Conservation (phyloP, 768 basidiomycete genomes). For the Tricholoma furcatifolium region DNA sequence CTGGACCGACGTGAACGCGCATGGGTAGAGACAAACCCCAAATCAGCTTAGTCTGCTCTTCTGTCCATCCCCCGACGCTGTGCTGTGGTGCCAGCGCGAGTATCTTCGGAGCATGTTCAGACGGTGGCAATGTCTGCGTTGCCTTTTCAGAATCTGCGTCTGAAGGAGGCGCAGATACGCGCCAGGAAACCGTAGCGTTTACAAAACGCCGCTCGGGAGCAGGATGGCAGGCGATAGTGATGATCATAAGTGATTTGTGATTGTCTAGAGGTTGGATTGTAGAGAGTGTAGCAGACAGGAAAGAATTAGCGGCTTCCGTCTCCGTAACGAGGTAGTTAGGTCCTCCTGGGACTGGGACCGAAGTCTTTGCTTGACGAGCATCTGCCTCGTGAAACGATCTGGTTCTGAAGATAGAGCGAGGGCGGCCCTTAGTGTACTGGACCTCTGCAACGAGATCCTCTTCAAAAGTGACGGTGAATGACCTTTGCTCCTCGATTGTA, state of each 20-base stretch:
- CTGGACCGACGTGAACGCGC: constrained; percentile 9
- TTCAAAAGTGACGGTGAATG: constrained; percentile 18
- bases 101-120: constrained; percentile 10
- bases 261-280: constrained; percentile 21
- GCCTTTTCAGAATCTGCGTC: background rate
- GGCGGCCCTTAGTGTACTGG: constrained; percentile 7
- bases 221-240: constrained; percentile 19
- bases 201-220: constrained; percentile 18
- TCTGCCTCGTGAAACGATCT: background rate
- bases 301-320: constrained; percentile 20
- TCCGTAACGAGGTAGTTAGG: constrained; percentile 18
- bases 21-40: constrained; percentile 16
- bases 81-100: constrained; percentile 19
- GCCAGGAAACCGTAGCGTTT: constrained; percentile 19
- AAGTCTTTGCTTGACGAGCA: background rate
- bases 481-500: background rate
- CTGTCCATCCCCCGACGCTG: constrained; percentile 23
- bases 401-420: constrained; percentile 11
- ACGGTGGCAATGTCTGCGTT: background rate
- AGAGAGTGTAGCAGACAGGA: constrained; percentile 18
- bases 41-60: constrained; percentile 20
- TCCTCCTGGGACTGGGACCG: background rate
- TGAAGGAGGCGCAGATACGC: constrained; percentile 2
- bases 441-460: constrained; percentile 13
- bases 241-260: constrained; percentile 17